Conservation (phyloP, 352 stramenopile species). For the Globisporangium lucens region DNA sequence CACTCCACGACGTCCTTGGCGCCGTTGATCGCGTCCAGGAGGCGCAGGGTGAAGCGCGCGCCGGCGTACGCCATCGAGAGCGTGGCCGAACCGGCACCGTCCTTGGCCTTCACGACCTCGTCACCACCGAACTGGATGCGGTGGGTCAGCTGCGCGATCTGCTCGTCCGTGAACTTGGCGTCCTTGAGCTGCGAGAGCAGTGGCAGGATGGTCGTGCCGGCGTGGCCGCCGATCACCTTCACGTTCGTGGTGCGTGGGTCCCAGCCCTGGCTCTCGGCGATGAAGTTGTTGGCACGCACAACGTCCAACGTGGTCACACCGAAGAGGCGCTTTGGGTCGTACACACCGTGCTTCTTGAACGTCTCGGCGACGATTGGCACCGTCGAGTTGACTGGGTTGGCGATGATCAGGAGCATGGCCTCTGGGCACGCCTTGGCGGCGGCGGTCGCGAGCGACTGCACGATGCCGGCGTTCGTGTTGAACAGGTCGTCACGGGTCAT, state of each 20-base stretch:
- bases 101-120: constrained; percentile 97
- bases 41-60: constrained; percentile 90
- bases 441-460: constrained; percentile 93
- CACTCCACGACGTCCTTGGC: constrained; percentile 95
- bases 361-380: constrained; percentile 99
- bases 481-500: constrained; percentile 97
- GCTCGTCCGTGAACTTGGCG: constrained; percentile 92
- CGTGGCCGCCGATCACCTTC: constrained; percentile 98
- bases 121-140: constrained; percentile 93
- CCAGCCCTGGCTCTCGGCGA: constrained; percentile 74
- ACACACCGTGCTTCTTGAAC: constrained; percentile 95
- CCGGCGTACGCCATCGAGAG: constrained; percentile 99
- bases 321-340: constrained; percentile 97
- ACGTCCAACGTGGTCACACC: constrained; percentile 99
- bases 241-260: constrained; percentile 81
- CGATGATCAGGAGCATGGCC: constrained; percentile 97
- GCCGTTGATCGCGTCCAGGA: constrained; percentile 95
- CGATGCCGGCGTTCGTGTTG: constrained; percentile 96
- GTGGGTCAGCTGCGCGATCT: constrained; percentile 94
- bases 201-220: constrained; percentile 99
- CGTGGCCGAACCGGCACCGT: constrained; percentile 97
- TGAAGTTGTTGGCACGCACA: constrained; percentile 96
- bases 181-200: constrained; percentile 95
- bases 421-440: constrained; percentile 96
- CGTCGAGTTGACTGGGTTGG: constrained; percentile 99